Base-by-base conservation (phyloP, 805 yeast species). In the Monosporozyma solicola region DNA sequence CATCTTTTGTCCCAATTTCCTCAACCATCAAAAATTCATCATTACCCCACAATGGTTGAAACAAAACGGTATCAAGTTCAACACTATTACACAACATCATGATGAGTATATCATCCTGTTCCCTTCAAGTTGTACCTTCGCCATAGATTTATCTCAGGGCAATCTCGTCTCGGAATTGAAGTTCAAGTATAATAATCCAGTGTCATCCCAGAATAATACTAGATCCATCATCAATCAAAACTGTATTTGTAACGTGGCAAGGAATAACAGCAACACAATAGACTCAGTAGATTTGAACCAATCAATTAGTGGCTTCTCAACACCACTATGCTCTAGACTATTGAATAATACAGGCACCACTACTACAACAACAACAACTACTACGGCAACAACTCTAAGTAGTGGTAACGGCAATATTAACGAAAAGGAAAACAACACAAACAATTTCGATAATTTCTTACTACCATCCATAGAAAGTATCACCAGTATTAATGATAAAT, bases 51-150 rank as follows among this genome's bases (percentile, higher is more conserved):
- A 75, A 6, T 73, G 77, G 48, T 72, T 87, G 44, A 78, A 72
- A 32, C 74, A 77, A 32, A 74, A 78, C 54, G 82, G 82, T 1
- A 78, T 88, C 22, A 66, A 66, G 46, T 87, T 82, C 50, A 85
- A 85, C 63, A 78, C 73, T 50, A 74, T 86, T 5, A 76, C 82
- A 0, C 96, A 88, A 64, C 65, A 76, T 53, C 82, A 85, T 63
- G 74, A 68, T 51, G 96, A 88, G 63, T 87, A 87, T 57, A 83
- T 88, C 59, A 82, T 88, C 9, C 86, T 95, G 0, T 87, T 83
- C 61, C 95, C 96, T 0, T 85, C 79, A 62, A 95, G 95, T 0
- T 87, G 87, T 61, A 95, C 87, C 67, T 83, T 95, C 0, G 94
- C 95, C 0, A 84, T 83, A 70, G 87, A 88, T 61, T 83, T 76